phyloP scores from a whole-genome alignment of 2,329 filamentous ascomycete species.

The Trichoderma breve region DNA sequence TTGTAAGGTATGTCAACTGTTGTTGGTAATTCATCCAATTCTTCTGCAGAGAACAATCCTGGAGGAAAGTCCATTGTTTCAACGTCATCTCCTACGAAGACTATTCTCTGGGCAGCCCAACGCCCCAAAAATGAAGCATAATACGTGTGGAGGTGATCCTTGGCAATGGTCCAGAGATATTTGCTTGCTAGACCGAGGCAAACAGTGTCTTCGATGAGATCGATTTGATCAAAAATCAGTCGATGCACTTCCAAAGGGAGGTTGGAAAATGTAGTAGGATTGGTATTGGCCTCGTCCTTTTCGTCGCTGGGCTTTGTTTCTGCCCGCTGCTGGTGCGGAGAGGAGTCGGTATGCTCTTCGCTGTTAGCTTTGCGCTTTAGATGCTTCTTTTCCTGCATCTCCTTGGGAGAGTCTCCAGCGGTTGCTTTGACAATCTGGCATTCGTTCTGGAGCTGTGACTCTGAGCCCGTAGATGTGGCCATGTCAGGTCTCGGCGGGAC shows the following conservation, averaged over 20 bases:
- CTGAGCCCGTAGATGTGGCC: not conserved
- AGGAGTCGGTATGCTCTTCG: not conserved
- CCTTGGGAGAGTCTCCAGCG: not conserved
- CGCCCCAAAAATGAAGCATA: not conserved
- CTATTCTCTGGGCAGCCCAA: conserved; percentile 18
- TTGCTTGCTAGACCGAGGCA: not conserved
- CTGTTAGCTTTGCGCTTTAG: not conserved
- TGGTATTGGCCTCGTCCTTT: not conserved
- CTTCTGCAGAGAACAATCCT: conserved; percentile 12
- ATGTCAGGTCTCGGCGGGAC: not conserved
- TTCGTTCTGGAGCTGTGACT: not conserved
- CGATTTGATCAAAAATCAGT: not conserved
- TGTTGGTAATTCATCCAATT: not conserved
- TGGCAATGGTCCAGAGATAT: not conserved
- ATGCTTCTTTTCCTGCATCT: not conserved
- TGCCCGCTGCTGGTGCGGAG: not conserved
- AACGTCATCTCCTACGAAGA: conserved; percentile 15
- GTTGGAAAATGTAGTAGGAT: not conserved
- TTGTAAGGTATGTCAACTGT: not conserved
- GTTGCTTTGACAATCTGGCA: not conserved
- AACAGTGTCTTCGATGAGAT: not conserved
- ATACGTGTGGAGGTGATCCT: not conserved
- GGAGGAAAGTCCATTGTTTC: conserved; percentile 7
- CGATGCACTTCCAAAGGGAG: not conserved
- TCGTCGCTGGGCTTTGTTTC: not conserved